phyloP scores from a whole-genome alignment of 495 filamentous ascomycete species.

The Penicillium egyptiacum region DNA sequence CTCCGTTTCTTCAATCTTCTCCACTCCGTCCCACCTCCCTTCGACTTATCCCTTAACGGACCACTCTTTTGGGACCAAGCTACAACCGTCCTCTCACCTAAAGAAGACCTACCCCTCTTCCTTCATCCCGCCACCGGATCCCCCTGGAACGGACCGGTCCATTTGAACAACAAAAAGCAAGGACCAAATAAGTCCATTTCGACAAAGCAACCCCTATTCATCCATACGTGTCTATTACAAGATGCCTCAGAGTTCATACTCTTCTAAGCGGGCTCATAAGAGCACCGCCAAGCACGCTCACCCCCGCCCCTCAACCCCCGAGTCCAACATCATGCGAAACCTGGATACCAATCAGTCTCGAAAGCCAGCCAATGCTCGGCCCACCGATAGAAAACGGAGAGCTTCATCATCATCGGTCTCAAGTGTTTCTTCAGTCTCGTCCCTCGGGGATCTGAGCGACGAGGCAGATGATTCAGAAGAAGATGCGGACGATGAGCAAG shows the following conservation, averaged over 20 bases:
- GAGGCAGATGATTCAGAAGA: slow-evolving; percentile 47
- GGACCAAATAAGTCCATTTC: neutral
- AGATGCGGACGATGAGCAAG: slow-evolving; percentile 53
- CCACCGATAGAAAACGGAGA: slow-evolving; percentile 39
- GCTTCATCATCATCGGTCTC: slow-evolving; percentile 45
- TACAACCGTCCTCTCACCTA: neutral
- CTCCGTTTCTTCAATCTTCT: slow-evolving; percentile 20
- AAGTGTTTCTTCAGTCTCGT: slow-evolving; percentile 46
- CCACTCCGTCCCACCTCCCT: slow-evolving; percentile 14
- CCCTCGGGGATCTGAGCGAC: slow-evolving; percentile 40
- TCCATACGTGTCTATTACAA: slow-evolving; percentile 9
- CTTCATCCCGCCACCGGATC: slow-evolving; percentile 9
- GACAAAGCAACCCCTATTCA: neutral
- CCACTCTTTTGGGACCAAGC: slow-evolving; percentile 13
- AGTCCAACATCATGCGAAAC: slow-evolving; percentile 21
- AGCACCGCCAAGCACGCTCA: slow-evolving; percentile 26
- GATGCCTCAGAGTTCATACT: slow-evolving; percentile 36
- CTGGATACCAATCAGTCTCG: slow-evolving; percentile 25
- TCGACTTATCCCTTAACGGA: slow-evolving; percentile 3
- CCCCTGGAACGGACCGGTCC: slow-evolving; percentile 4
- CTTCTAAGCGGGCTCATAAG: slow-evolving; percentile 37
- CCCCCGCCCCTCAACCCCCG: slow-evolving; percentile 27
- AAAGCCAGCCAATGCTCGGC: slow-evolving; percentile 30
- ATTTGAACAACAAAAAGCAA: neutral
- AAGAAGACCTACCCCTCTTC: slow-evolving; percentile 8